These are phyloP conservation scores for Yarrowia galli DNA, from an alignment of 1,139 yeast genomes.

Conservation along the genomic window DNA sequence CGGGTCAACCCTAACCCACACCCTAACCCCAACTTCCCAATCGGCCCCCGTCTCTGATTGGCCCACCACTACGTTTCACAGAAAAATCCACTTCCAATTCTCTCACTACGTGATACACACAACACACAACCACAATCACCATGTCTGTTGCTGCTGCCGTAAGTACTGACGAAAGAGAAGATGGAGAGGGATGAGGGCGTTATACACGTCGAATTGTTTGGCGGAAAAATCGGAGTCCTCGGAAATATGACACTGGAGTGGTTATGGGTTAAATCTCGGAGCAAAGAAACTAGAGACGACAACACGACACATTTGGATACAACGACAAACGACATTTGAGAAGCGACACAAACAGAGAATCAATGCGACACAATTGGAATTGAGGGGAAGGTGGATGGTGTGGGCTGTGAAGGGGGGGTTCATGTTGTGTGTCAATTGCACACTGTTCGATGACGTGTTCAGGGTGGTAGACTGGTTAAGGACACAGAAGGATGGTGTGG, in stretches of 20 bases:
- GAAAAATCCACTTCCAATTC: conserved; percentile 34
- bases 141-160: conserved; percentile 43
- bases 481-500: no score
- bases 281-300: neutral
- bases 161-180: conserved; percentile 39
- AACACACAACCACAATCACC: conserved; percentile 37
- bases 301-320: no score
- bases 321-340: neutral
- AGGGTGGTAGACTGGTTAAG: neutral
- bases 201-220: neutral
- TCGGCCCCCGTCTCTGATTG: conserved; percentile 13
- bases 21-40: neutral
- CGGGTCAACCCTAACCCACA: neutral
- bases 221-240: neutral
- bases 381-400: neutral
- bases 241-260: neutral
- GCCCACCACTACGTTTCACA: conserved; percentile 24
- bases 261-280: conserved; percentile 1
- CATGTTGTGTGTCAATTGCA: no score
- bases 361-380: neutral
- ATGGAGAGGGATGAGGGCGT: neutral
- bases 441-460: neutral
- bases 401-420: neutral
- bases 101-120: conserved; percentile 38
- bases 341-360: neutral